phyloP scores from a whole-genome alignment of 2,329 filamentous ascomycete species.

The Pleomassaria siparia region DNA sequence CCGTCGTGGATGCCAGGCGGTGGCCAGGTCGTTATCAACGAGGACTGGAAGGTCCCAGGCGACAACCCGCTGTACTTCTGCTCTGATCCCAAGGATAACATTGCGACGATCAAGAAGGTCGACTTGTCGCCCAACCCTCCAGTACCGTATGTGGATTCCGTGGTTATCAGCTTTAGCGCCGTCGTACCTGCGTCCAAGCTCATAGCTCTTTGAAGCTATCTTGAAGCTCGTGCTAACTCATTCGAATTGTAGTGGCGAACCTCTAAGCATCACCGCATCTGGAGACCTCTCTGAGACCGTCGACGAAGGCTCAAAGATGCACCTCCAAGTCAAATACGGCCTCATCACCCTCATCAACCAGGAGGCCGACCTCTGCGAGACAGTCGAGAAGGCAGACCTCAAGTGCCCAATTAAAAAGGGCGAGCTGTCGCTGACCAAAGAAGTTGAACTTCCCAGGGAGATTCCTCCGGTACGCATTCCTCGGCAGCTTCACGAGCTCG shows the following conservation, averaged over 20 bases:
- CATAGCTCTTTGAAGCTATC: neutral
- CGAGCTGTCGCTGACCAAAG: constrained; percentile 71
- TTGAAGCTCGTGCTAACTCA: constrained; percentile 2
- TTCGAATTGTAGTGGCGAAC: constrained; percentile 64
- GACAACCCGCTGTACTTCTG: constrained; percentile 86
- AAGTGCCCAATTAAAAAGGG: constrained; percentile 86
- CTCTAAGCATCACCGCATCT: constrained; percentile 74
- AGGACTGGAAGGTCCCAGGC: constrained; percentile 71
- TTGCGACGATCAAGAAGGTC: constrained; percentile 75
- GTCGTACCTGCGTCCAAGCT: neutral
- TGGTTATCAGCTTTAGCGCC: neutral
- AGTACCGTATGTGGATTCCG: constrained; percentile 64
- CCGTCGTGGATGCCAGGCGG: constrained; percentile 45
- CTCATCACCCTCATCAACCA: constrained; percentile 86
- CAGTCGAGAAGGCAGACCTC: constrained; percentile 84
- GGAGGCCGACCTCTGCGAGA: constrained; percentile 81
- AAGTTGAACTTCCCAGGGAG: constrained; percentile 79
- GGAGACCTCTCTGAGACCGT: constrained; percentile 75
- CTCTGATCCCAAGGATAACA: constrained; percentile 66
- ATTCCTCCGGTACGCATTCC: constrained; percentile 77
- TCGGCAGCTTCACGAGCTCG: neutral
- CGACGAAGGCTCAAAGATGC: constrained; percentile 76
- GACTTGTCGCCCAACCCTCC: constrained; percentile 87
- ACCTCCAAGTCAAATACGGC: constrained; percentile 88
- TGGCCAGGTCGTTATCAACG: constrained; percentile 51